Base-by-base conservation (phyloP, 306 rosid genomes). In the Mucuna pruriens region DNA sequence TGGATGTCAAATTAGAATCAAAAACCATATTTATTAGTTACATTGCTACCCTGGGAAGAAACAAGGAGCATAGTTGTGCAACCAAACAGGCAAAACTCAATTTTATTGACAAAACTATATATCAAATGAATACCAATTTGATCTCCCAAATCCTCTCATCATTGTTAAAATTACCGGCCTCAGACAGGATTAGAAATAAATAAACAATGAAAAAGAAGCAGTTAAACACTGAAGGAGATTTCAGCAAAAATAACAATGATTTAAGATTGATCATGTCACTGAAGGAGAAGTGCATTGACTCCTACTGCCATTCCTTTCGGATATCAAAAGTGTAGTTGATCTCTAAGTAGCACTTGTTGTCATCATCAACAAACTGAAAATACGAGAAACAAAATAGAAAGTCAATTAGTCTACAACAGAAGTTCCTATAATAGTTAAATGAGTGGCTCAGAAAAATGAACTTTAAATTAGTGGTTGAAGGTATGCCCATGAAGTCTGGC, bases 321-420 rank as follows among this genome's bases (percentile, higher is more conserved):
- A 94, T 94, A 54, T 94, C 97, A 70, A 94, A 92, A 52, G 88
- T 86, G 88, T 94, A 94, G 85, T 92, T 92, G 85, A 94, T 92
- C 91, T 92, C 97, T 92, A 92, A 88, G 89, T 91, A 85, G 91
- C 97, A 89, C 84, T 91, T 92, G 87, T 92, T 88, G 89, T 94
- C 97, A 71, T 94, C 98, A 76, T 94, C 98, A 75, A 82, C 76
- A 83, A 94, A 92, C 97, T 94, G 93, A 22, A 80, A 76, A 84
- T 42, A 33, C 33, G 0, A 42, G 60, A 26, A 80, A 42, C 29
- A 9, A 68, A 57, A 20, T 16, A 23, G 7, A 2, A 75, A 75
- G 6, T 54, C 48, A 58, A 62, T 65, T 9, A 62, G 51, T 66
- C 70, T 19, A 54, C 54, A 72, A 26, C 45, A 13, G 23, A 57